Evolutionary conservation across 1,139 yeast species (phyloP).

Genomic region (Pichia sp.): DNA sequence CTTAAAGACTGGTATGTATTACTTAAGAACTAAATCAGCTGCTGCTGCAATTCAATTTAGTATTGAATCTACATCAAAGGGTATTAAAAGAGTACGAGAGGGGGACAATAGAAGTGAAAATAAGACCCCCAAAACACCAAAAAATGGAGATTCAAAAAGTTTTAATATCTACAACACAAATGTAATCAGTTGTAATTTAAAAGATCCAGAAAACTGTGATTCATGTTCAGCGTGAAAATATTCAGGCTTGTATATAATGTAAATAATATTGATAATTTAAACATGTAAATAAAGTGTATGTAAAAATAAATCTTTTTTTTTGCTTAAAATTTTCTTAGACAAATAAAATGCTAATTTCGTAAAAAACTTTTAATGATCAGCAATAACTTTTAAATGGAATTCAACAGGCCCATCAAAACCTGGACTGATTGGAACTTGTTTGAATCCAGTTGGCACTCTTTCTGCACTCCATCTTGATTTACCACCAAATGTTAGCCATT

Average conservation of each 20-base stretch:
- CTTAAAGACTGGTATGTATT: conserved; percentile 96
- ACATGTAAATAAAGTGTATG: neutral
- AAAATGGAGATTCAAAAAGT: neutral
- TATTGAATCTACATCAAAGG: conserved; percentile 42
- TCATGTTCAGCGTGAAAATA: conserved; percentile 39
- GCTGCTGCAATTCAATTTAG: conserved; percentile 92
- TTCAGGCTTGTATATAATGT: neutral
- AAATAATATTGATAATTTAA: neutral
- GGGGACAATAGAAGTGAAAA: neutral
- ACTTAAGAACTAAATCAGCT: conserved; percentile 92
- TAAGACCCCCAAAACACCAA: neutral
- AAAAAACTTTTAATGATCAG: neutral
- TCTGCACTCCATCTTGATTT: conserved; percentile 58
- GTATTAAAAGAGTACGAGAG: neutral
- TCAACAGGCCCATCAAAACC: conserved; percentile 41
- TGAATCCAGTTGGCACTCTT: conserved; percentile 40
- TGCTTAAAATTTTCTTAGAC: neutral
- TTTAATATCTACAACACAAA: conserved; percentile 19
- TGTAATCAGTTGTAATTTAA: conserved; percentile 36
- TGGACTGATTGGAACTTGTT: conserved; percentile 49
- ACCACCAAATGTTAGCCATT: conserved; percentile 58
- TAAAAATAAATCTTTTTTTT: neutral
- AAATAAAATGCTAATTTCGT: neutral
- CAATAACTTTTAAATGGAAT: conserved; percentile 34
- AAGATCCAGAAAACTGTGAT: conserved; percentile 37